Evolutionary conservation across 768 basidiomycete genomes (phyloP), one percentile per base, ranked within the genome.

Genomic region (Hydnum rufescens): DNA sequence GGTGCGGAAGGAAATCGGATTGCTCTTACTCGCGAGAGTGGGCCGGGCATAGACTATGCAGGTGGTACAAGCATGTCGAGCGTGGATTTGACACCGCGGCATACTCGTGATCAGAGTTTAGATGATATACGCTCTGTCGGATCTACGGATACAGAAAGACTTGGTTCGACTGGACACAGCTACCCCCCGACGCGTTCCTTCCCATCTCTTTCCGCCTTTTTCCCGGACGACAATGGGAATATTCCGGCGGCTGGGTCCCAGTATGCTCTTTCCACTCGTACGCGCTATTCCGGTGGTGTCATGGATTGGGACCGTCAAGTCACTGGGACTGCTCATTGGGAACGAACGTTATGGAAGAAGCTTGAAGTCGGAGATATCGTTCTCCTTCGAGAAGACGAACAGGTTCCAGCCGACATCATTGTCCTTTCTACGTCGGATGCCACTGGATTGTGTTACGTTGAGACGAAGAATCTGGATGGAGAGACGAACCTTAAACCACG

Each of bases 321-420:
- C 2, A 69, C 69, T 2, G 88, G 88, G 0, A 74, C 78, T 3
- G 80, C 87, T 2, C 71, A 73, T 26, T 97, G 93, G 93, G 90
- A 96, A 62, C 71, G 93, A 52, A 97, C 93, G 13, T 68, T 97
- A 1, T 97, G 93, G 93, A 96, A 97, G 72, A 96, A 97, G 70
- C 72, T 97, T 42, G 90, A 95, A 62, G 90, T 96, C 6, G 93
- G 93, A n/a, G 93, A 97, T 62, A 66, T 96, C 22, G 86, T 97
- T 29, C 68, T 96, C 4, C 70, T 97, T 31, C 70, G 82, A 54
- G 89, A 96, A 58, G 84, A 96, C 64, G 93, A 96, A 49, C 93
- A 95, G 66, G 82, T 97, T 8, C 93, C 93, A 0, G 93, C 93
- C 4, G 93, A 99, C 61, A 82, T 97, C 57, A 73, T 92, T 55